Evolutionary conservation across 495 filamentous ascomycete species (phyloP).

Genomic region (Penicillium arizonense): DNA sequence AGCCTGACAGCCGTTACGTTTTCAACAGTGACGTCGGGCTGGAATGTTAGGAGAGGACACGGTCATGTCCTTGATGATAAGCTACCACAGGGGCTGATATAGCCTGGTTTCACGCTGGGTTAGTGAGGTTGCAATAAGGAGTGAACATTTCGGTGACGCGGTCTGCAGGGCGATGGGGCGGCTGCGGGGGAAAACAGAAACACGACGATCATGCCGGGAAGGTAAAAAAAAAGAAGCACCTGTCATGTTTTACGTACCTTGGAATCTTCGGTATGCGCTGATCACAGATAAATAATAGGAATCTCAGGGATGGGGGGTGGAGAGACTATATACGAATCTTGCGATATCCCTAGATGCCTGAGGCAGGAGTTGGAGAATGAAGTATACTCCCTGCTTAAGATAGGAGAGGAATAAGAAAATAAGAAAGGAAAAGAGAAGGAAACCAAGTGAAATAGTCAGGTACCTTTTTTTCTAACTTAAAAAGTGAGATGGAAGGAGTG

Average conservation of each 20-base stretch:
- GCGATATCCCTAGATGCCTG: constrained; percentile 14
- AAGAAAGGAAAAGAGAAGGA: constrained; percentile 3
- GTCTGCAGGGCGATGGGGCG: constrained; percentile 27
- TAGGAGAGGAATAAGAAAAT: constrained; percentile 2
- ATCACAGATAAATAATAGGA: background rate
- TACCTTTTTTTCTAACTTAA: no score
- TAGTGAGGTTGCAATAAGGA: constrained; percentile 23
- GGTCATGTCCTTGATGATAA: constrained; percentile 4
- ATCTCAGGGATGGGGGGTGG: constrained; percentile 2
- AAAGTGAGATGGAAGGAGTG: no score
- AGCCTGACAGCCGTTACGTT: constrained; percentile 12
- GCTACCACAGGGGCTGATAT: constrained; percentile 7
- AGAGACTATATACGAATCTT: constrained; percentile 9
- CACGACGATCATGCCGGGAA: constrained; percentile 32
- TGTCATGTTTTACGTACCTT: constrained; percentile 21
- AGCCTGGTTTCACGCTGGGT: constrained; percentile 6
- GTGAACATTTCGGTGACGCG: constrained; percentile 32
- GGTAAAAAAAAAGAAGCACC: background rate
- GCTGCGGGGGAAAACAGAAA: constrained; percentile 15
- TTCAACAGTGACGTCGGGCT: constrained; percentile 17
- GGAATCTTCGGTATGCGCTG: constrained; percentile 13
- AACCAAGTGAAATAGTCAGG: no score
- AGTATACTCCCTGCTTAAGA: constrained; percentile 11
- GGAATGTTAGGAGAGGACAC: constrained; percentile 18
- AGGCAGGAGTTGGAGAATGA: constrained; percentile 9